Evolutionary conservation across 2,329 filamentous ascomycete species (phyloP), one percentile per base, ranked within the genome.

Genomic region (Purpureocillium lavendulum): DNA sequence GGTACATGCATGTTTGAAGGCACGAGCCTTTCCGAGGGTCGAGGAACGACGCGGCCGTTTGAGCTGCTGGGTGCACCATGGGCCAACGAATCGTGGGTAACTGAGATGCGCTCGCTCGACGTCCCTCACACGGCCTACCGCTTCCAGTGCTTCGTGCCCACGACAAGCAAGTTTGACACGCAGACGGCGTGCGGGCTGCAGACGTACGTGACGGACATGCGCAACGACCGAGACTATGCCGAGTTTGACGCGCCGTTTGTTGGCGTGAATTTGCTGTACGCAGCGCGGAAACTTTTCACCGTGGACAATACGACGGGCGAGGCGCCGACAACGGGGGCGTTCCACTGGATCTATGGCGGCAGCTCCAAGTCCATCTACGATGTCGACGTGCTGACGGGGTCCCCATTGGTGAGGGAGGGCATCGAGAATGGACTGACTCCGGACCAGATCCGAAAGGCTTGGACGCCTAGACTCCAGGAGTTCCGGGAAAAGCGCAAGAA

Each of bases 1-100:
- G 43, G 43, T 4, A 33, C 37, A 4, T 45, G 43, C 38, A 43
- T 45, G 40, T 45, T 45, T 30, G 43, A 45, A 17, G 43, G 43
- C 26, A 39, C 36, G 4, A 43, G 40, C 26, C 5, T 45, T 13
- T 43, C 40, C 15, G 43, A 45, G 31, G 43, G 43, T 3, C 38
- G 43, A 3, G 43, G 43, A n/a, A 45, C 43, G 9, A 36, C 35
- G 21, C n/a, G 35, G 8, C 43, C 43, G 3, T 45, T 45, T 39
- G 43, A 45, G 33, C 34, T 45, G 13, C 38, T 45, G 5, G 43
- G 43, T 15, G 43, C 43, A 15, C 43, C 43, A 6, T 45, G 43
- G 43, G 35, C 18, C 4, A 45, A 45, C 35, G 43, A 45, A 31
- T 40, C 43, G n/a, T 45, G 43, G 43, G 32, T 32, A 12, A 14